phyloP scores from a whole-genome alignment of 2,329 filamentous ascomycete species.

The Colletotrichum sp. region DNA sequence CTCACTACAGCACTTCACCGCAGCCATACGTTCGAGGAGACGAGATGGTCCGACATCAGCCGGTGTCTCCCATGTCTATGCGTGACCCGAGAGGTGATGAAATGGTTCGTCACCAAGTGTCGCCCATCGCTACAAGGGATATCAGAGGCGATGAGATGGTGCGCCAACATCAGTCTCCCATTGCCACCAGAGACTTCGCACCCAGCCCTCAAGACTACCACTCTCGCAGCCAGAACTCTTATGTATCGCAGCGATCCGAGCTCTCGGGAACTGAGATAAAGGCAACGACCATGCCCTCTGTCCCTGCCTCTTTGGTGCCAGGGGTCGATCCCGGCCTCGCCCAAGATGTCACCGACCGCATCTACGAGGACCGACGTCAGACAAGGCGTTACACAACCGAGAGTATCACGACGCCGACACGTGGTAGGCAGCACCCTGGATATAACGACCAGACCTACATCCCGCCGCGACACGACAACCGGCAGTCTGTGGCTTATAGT shows the following conservation, averaged over 20 bases:
- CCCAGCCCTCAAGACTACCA: slow-evolving; percentile 34
- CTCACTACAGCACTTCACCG: slow-evolving; percentile 31
- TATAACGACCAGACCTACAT: slow-evolving; percentile 33
- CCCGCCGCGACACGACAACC: slow-evolving; percentile 49
- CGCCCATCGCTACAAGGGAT: neutral
- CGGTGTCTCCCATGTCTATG: neutral
- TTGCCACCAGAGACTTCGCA: slow-evolving; percentile 30
- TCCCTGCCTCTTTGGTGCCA: slow-evolving; percentile 65
- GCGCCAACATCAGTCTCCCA: slow-evolving; percentile 2
- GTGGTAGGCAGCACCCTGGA: slow-evolving; percentile 39
- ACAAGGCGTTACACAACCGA: slow-evolving; percentile 49
- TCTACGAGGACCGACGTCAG: slow-evolving; percentile 58
- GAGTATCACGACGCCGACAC: slow-evolving; percentile 43
- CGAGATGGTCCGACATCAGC: slow-evolving; percentile 14
- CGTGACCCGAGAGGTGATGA: neutral
- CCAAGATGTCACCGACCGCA: slow-evolving; percentile 62
- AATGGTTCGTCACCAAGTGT: neutral
- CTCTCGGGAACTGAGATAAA: slow-evolving; percentile 37
- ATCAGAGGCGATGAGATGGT: slow-evolving; percentile 13
- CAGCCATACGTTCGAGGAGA: slow-evolving; percentile 18
- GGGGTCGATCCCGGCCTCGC: slow-evolving; percentile 62
- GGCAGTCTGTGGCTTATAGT: slow-evolving; percentile 42
- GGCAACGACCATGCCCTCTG: slow-evolving; percentile 47
- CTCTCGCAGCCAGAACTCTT: slow-evolving; percentile 31
- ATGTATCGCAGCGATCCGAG: slow-evolving; percentile 37